These are phyloP conservation scores for Pichia sp. DNA, from an alignment of 1,139 yeast genomes.

Conservation along the genomic window DNA sequence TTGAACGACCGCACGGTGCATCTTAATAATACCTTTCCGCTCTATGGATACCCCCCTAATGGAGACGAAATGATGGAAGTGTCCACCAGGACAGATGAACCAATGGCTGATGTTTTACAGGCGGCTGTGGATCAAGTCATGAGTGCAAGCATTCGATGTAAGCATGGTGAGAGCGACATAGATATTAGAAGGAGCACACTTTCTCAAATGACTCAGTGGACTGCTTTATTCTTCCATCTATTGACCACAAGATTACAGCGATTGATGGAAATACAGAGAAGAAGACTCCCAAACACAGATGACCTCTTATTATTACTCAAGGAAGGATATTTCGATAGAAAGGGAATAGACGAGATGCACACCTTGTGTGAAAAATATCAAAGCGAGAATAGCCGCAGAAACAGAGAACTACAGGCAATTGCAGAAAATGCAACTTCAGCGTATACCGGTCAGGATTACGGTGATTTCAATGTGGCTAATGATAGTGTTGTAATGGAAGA, in stretches of 20 bases:
- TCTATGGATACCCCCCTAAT: not conserved
- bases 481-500: slow-evolving; percentile 45
- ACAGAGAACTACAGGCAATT: slow-evolving; percentile 6
- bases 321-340: slow-evolving; percentile 42
- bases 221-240: slow-evolving; percentile 48
- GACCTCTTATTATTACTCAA: slow-evolving; percentile 53
- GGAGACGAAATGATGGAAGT: not conserved
- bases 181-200: slow-evolving; percentile 29
- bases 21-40: slow-evolving; percentile 1
- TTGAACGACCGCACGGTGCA: not conserved
- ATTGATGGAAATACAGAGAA: slow-evolving; percentile 63
- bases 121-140: slow-evolving; percentile 7
- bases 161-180: not conserved
- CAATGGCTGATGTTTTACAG: slow-evolving; percentile 8
- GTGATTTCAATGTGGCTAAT: slow-evolving; percentile 32
- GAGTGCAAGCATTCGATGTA: slow-evolving; percentile 10
- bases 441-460: slow-evolving; percentile 25
- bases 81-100: slow-evolving; percentile 8
- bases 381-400: not conserved
- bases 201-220: slow-evolving; percentile 43
- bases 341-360: slow-evolving; percentile 44
- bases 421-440: slow-evolving; percentile 6
- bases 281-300: slow-evolving; percentile 52
- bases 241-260: slow-evolving; percentile 47
- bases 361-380: slow-evolving; percentile 27